phyloP scores from a whole-genome alignment of 164 flowering plant species.

The Platanus orientalis region DNA sequence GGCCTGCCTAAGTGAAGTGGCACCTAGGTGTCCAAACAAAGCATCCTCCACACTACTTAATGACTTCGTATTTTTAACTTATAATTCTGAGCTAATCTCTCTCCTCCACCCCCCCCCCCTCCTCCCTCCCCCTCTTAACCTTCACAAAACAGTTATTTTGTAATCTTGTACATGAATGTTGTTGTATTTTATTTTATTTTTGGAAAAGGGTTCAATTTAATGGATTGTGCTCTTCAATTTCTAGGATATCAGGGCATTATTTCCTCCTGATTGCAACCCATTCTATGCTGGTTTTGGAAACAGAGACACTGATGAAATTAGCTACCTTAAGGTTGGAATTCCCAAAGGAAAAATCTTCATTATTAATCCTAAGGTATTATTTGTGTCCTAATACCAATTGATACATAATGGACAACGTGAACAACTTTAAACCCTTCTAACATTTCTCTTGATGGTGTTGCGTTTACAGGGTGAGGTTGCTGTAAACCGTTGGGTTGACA shows the following conservation, averaged over 20 bases:
- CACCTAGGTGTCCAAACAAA: no score
- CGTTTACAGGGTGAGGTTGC: slow-evolving; percentile 70
- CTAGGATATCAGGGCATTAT: slow-evolving; percentile 81
- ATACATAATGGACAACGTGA: not conserved
- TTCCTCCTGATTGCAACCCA: slow-evolving; percentile 83
- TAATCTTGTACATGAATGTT: no score
- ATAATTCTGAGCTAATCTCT: no score
- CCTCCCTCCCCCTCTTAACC: no score
- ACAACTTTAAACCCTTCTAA: not conserved
- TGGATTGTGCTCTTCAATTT: slow-evolving; percentile 9
- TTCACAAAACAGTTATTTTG: no score
- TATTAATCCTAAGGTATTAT: slow-evolving; percentile 86
- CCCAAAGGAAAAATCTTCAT: slow-evolving; percentile 91
- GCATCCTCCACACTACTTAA: no score
- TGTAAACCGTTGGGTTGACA: slow-evolving; percentile 67
- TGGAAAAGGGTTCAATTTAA: not conserved
- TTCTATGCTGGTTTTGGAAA: slow-evolving; percentile 99
- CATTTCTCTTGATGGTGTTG: slow-evolving; percentile 12
- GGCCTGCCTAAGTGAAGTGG: no score
- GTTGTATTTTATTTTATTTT: no score
- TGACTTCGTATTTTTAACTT: no score
- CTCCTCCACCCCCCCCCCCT: no score
- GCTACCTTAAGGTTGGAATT: slow-evolving; percentile 94
- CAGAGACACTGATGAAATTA: slow-evolving; percentile 91
- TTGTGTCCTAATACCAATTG: not conserved